Conservation (phyloP, 2,329 filamentous ascomycete genomes). For the Scytalidium lignicola region DNA sequence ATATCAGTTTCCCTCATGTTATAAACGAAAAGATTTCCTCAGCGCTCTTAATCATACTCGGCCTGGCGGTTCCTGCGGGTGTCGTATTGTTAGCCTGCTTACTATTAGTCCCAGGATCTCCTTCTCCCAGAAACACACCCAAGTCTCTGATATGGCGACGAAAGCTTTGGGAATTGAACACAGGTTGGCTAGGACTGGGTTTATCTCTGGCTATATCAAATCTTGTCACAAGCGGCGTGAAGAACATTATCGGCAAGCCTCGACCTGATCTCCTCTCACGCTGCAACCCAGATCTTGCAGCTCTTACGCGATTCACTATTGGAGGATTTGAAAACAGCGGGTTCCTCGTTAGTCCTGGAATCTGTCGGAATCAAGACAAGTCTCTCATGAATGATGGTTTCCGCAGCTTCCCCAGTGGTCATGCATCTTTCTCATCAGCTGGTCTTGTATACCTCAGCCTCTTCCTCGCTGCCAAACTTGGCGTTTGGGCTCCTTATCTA, state of each 20-base stretch:
- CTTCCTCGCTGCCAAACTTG: slow-evolving; percentile 80
- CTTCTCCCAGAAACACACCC: slow-evolving; percentile 58
- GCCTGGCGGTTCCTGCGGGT: slow-evolving; percentile 57
- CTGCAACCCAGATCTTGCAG: slow-evolving; percentile 68
- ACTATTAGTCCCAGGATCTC: slow-evolving; percentile 66
- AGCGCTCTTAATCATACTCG: slow-evolving; percentile 58
- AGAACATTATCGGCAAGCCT: slow-evolving; percentile 65
- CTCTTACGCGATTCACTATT: slow-evolving; percentile 55
- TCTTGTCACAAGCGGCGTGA: slow-evolving; percentile 80
- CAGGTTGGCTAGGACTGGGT: slow-evolving; percentile 75
- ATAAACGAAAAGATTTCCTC: slow-evolving; percentile 67
- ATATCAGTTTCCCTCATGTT: slow-evolving; percentile 71
- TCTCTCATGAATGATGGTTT: slow-evolving; percentile 72
- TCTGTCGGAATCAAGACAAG: slow-evolving; percentile 64
- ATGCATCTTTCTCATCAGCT: slow-evolving; percentile 69
- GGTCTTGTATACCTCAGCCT: slow-evolving; percentile 82
- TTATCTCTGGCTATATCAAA: slow-evolving; percentile 68
- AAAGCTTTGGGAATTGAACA: slow-evolving; percentile 88
- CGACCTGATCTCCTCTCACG: slow-evolving; percentile 61
- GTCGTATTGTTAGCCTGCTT: slow-evolving; percentile 66
- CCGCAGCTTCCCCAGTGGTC: slow-evolving; percentile 75
- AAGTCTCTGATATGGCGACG: slow-evolving; percentile 65
- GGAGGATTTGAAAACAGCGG: slow-evolving; percentile 55
- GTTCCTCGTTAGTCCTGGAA: slow-evolving; percentile 67
- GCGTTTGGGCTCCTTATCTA: slow-evolving; percentile 67